Base-by-base conservation (phyloP, 768 basidiomycete genomes). In the Calocybe cyanea region DNA sequence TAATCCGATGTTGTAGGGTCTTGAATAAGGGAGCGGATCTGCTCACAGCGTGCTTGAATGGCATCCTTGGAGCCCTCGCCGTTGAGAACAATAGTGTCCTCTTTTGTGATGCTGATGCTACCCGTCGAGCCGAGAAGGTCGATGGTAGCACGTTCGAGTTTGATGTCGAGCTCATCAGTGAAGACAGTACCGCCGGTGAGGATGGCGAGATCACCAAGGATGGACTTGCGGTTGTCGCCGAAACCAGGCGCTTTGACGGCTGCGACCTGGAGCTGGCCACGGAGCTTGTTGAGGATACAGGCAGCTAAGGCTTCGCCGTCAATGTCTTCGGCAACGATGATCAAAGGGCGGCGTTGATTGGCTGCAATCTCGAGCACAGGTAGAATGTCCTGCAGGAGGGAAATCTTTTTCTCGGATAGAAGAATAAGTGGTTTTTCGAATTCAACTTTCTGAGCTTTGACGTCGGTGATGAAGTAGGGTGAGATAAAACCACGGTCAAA, bases 401-500 rank as follows among this genome's bases (percentile, higher is more conserved):
- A 93, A 57, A 99, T 97, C 78, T 99, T 99, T 84, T 97, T 97
- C 74, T 99, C 95, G 47, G 83, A 87, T 43, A 99, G 78, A 36
- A 98, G 82, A 58, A 98, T 85, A 58, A 85, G 71, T 13, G 95
- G 95, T 71, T 97, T 98, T 73, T 99, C 95, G 53, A 96, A 88
- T 65, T 98, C 94, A 73, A 87, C 87, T 65, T 88, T 92, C 65
- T 97, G 95, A 35, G 78, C 62, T 80, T 98, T 97, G 75, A 94
- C 88, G 72, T 99, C 92, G 54, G 95, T 98, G 69, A 99, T 83
- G 66, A 98, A 96, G 80, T 97, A 97, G 0, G 94, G 92, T 1
- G 90, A 92, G 70, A 97, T 95, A 78, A 81, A 99, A 17, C 95
- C 95, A 43, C 95, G 88, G 80, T 99, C 95, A 72, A 99, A 97